Conservation (phyloP, 2,329 filamentous ascomycete genomes). For the Penicillium fuscoglaucum region DNA sequence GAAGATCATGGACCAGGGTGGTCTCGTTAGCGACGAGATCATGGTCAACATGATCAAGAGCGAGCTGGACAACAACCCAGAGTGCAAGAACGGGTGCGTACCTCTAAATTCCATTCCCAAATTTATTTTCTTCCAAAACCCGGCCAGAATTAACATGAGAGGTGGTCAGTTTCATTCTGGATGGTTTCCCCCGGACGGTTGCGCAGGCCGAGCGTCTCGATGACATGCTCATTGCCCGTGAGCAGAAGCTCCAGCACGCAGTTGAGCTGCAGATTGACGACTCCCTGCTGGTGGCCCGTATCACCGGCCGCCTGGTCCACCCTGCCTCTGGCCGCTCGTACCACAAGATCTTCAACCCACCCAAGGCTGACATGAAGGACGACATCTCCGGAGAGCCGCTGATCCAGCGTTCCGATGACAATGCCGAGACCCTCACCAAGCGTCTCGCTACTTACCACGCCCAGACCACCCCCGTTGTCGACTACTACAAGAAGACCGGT, state of each 20-base stretch:
- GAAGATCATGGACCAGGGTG: constrained; percentile 99
- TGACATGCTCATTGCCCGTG: constrained; percentile 76
- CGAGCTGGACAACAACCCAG: constrained; percentile 88
- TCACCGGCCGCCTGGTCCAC: constrained; percentile 94
- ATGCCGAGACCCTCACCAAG: constrained; percentile 94
- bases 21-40: constrained; percentile 97
- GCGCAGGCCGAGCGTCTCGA: constrained; percentile 93
- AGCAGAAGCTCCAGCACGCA: constrained; percentile 88
- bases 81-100: constrained; percentile 92
- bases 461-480: constrained; percentile 88
- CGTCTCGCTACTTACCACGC: constrained; percentile 88
- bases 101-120: neutral
- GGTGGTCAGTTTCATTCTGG: constrained; percentile 82
- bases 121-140: neutral
- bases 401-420: constrained; percentile 95
- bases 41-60: constrained; percentile 99
- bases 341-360: constrained; percentile 98
- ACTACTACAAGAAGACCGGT: constrained; percentile 95
- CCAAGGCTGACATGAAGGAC: constrained; percentile 90
- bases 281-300: constrained; percentile 85
- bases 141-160: neutral
- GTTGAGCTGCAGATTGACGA: constrained; percentile 98
- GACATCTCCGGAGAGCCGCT: constrained; percentile 95
- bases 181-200: constrained; percentile 96
- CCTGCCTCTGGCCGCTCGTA: constrained; percentile 94